These are phyloP conservation scores for Aspergillus sp. DNA, from an alignment of 2,329 filamentous ascomycete genomes.

Conservation along the genomic window DNA sequence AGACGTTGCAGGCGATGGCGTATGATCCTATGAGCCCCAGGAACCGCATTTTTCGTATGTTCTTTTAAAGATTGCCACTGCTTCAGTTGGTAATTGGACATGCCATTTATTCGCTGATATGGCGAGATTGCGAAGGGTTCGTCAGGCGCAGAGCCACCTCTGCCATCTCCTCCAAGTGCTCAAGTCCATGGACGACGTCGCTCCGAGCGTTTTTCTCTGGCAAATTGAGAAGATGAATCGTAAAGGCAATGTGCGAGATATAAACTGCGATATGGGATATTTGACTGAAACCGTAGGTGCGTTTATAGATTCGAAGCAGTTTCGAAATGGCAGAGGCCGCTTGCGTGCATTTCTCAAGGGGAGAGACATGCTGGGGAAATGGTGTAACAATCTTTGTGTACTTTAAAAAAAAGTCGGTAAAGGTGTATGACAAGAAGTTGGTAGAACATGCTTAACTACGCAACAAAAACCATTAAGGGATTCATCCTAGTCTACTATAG, in stretches of 20 bases:
- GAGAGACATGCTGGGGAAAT: conserved; percentile 76
- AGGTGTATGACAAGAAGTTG: conserved; percentile 92
- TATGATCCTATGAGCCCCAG: conserved; percentile 44
- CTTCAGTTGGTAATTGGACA: conserved; percentile 77
- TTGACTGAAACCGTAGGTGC: conserved; percentile 79
- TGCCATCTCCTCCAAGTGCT: conserved; percentile 88
- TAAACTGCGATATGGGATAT: conserved; percentile 97
- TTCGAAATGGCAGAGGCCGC: conserved; percentile 87
- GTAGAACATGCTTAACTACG: conserved; percentile 98
- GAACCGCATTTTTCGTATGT: conserved; percentile 72
- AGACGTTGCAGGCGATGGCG: conserved; percentile 22
- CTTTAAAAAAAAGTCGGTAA: conserved; percentile 87
- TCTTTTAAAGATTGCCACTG: conserved; percentile 61
- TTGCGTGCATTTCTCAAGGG: conserved; percentile 80
- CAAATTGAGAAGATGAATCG: conserved; percentile 85
- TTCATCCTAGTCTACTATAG: too few relatives aligned
- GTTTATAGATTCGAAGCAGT: conserved; percentile 83
- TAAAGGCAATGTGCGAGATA: conserved; percentile 88
- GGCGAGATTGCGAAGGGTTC: conserved; percentile 75
- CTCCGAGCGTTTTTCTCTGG: conserved; percentile 83
- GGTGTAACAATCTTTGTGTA: conserved; percentile 75
- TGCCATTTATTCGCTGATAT: conserved; percentile 83
- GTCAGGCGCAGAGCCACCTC: conserved; percentile 88
- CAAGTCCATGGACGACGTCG: conserved; percentile 83
- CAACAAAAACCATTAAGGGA: too few relatives aligned